Evolutionary conservation across 163 green algal species (phyloP), one percentile per base, ranked within the genome.

Genomic region (Prototheca cutis): DNA sequence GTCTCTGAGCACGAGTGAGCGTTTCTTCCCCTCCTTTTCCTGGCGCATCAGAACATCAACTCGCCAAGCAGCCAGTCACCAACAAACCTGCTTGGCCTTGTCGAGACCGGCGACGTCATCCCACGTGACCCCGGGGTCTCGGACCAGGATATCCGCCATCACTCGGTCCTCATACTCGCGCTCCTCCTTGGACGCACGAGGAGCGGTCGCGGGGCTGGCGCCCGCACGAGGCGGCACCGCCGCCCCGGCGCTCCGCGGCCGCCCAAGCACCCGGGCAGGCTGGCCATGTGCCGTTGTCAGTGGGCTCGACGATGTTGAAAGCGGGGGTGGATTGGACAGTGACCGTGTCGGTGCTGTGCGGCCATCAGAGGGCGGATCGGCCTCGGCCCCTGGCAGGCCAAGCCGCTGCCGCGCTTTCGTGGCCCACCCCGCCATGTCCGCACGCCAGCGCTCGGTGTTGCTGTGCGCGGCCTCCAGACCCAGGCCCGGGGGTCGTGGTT

Each of bases 91-190:
- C 62, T 78, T 76, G 19, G 67, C 69, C 13, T 3, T 28, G 1
- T 36, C 33, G 6, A 79, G 66, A 5, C 84, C 84, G 24, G 80
- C 80, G 7, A 94, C 74, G 55, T 89, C 81, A 24, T 80, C 74
- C 80, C 84, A 91, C 0, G 52, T 65, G 13, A 88, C 80, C 1
- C 28, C 40, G 1, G 82, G 80, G 4, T 54, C 39, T 2, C 51
- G 53, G 45, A 88, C 81, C 64, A 94, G 57, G 2, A 91, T 75
- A 59, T 94, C 86, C 1, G 45, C 53, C 63, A 80, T 39, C 6
- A 79, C 65, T 4, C 67, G 30, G 21, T 85, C 68, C 4, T 74
- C 49, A 42, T 77, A 65, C 31, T 58, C 52, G 15, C 30, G 39
- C 6, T 81, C 74, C 34, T 72, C 69, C 31, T 56, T 55, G 21